Evolutionary conservation across 352 stramenopile species (phyloP).

Genomic region (Phytopythium ostracodes): DNA sequence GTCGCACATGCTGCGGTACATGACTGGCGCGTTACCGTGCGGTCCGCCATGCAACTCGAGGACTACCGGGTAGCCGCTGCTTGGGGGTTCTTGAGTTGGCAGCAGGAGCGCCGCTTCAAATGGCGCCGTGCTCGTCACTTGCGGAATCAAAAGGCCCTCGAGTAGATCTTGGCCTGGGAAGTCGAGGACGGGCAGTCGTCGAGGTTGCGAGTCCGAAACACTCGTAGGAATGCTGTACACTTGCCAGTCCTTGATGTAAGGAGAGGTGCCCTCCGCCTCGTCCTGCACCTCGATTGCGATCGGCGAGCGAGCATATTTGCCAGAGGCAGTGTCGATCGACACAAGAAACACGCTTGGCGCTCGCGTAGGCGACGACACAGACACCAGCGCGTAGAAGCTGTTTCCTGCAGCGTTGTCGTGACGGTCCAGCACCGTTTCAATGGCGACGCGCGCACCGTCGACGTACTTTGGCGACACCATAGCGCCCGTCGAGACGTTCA

Average conservation of each 20-base stretch:
- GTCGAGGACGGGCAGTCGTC: not conserved
- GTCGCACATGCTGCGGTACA: constrained; percentile 85
- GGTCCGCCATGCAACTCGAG: constrained; percentile 92
- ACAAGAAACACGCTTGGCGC: constrained; percentile 58
- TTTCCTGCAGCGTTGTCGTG: constrained; percentile 6
- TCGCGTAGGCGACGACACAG: constrained; percentile 46
- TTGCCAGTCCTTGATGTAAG: constrained; percentile 58
- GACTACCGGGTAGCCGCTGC: constrained; percentile 65
- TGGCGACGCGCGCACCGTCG: constrained; percentile 31
- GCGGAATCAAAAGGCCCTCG: constrained; percentile 42
- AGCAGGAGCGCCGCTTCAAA: constrained; percentile 83
- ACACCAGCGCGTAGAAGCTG: constrained; percentile 38
- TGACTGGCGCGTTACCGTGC: constrained; percentile 83
- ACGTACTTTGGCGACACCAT: constrained; percentile 54
- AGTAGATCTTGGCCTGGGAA: constrained; percentile 25
- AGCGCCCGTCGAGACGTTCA: constrained; percentile 43
- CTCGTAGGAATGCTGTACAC: constrained; percentile 46
- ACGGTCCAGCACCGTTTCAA: constrained; percentile 54
- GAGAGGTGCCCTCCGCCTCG: constrained; percentile 29
- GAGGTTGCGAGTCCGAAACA: constrained; percentile 33
- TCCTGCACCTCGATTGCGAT: constrained; percentile 34
- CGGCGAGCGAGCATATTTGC: constrained; percentile 28
- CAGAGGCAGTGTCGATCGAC: constrained; percentile 35
- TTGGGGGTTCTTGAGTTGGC: constrained; percentile 30
- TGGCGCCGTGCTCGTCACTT: constrained; percentile 35